A percentile compares a stretch with the other conserved stretches of the same genome.
Evolutionary conservation across 106 monocot species (phyloP).

Genomic region (Dactylorhiza incarnata): DNA sequence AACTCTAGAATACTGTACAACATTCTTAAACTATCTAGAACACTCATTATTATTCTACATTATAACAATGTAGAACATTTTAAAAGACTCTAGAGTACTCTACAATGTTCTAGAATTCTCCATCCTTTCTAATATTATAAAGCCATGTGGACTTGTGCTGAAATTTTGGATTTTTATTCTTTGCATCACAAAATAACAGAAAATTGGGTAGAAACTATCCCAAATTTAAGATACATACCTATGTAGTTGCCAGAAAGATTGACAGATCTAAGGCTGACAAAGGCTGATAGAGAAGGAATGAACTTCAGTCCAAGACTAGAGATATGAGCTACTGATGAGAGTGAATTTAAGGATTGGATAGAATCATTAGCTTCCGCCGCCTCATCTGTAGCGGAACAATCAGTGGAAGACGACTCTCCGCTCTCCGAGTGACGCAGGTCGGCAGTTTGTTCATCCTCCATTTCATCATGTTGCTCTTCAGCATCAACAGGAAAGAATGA

Average conservation of each 20-base stretch:
- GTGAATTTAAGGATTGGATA: conserved; percentile 59
- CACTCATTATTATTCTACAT: no score
- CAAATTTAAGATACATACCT: conserved; percentile 34
- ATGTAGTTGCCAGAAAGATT: conserved; percentile 85
- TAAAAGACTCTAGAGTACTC: no score
- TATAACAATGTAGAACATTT: no score
- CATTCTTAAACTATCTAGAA: no score
- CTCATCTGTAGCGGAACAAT: conserved; percentile 31
- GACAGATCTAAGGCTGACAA: conserved; percentile 64
- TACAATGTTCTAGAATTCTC: no score
- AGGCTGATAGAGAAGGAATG: conserved; percentile 66
- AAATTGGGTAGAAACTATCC: background rate
- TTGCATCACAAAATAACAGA: no score
- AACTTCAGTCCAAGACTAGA: conserved; percentile 67
- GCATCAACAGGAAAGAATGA: conserved; percentile 12
- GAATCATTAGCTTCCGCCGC: conserved; percentile 55
- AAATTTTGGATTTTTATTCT: no score
- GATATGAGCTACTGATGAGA: conserved; percentile 66
- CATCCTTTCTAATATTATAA: no score
- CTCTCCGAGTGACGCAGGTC: conserved; percentile 11
- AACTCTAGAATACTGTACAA: no score
- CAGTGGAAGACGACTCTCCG: conserved; percentile 29
- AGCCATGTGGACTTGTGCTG: no score
- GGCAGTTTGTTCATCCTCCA: background rate
- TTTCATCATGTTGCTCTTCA: conserved; percentile 6